Evolutionary conservation across 768 basidiomycete genomes (phyloP).

Genomic region (Suillus tomentosus): DNA sequence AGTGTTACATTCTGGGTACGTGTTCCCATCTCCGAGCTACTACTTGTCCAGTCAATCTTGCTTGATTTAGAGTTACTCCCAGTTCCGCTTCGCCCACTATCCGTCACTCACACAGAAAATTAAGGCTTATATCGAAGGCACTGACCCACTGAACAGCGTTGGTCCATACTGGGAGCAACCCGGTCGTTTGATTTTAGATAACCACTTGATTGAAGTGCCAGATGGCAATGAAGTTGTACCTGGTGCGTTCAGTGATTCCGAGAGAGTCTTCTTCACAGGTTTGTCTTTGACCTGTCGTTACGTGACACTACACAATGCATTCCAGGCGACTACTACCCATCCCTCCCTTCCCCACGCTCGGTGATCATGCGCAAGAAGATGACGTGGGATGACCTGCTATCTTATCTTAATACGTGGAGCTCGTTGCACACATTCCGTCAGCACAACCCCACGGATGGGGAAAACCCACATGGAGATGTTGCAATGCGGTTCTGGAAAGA

Average conservation of each 20-base stretch:
- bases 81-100: conserved; percentile 64
- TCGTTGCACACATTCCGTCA: conserved; percentile 70
- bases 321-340: conserved; percentile 44
- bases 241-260: conserved; percentile 41
- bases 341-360: conserved; percentile 33
- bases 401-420: conserved; percentile 73
- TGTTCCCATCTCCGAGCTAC: conserved; percentile 3
- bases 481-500: conserved; percentile 63
- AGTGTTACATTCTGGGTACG: conserved; percentile 75
- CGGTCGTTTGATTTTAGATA: conserved; percentile 71
- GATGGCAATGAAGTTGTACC: conserved; percentile 43
- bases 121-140: conserved; percentile 59
- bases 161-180: conserved; percentile 80
- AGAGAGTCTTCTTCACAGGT: conserved; percentile 65
- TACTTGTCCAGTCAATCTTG: background rate
- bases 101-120: conserved; percentile 63
- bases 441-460: conserved; percentile 54
- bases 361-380: conserved; percentile 60
- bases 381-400: conserved; percentile 66
- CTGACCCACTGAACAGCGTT: conserved; percentile 49
- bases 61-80: conserved; percentile 56
- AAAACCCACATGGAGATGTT: conserved; percentile 57
- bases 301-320: conserved; percentile 2
- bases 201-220: conserved; percentile 67
- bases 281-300: conserved; percentile 12